Base-by-base conservation (phyloP, 2,329 filamentous ascomycete species). In the Fusarium chaquense region DNA sequence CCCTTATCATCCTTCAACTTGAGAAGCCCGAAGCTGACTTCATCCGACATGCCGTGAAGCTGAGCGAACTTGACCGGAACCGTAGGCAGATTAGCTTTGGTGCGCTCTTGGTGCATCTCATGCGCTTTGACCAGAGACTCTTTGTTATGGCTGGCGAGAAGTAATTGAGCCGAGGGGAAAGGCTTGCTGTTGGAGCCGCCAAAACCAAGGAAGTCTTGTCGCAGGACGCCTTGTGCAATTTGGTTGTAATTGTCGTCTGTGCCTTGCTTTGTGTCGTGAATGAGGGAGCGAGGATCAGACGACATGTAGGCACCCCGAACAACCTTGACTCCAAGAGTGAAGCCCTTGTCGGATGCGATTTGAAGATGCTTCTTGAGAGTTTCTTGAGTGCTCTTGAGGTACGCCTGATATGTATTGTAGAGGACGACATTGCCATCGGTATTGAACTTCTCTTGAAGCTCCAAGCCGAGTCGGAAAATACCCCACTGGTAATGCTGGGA, bases 11-110 rank as follows among this genome's bases (percentile, higher is more conserved):
- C 65, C 64, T 79, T 80, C 28, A 75, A 60, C 38, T 82, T 79
- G 12, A 88, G 78, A 0, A 88, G 77, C 7, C 79, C 77, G 71
- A 85, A 85, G 54, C 81, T 84, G 38, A 88, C 82, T 65, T 87
- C 84, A 59, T 88, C 86, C 5, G 86, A 84, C 86, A 88, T 88
- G 28, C 86, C 86, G 52, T 86, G 83, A 0, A 88, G 78, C 75
- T 88, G 86, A 5, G 83, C 85, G 65, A 85, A 88, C 40, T 72
- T 79, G 7, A 87, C 78, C 1, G 74, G 68, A 3, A 79, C 76
- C 6, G 79, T 80, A 4, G 76, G 76, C 6, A 79, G 70, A 11
- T 71, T 67, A 16, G 65, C 63, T 20, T 79, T 77, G 0, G 82
- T 78, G 3, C 83, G 80, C 7, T 80, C 13, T 68, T 81, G 73